A percentile compares a stretch with the other conserved stretches of the same genome.
phyloP scores from a whole-genome alignment of 306 rosid genomes.

The Lathyrus aphaca region DNA sequence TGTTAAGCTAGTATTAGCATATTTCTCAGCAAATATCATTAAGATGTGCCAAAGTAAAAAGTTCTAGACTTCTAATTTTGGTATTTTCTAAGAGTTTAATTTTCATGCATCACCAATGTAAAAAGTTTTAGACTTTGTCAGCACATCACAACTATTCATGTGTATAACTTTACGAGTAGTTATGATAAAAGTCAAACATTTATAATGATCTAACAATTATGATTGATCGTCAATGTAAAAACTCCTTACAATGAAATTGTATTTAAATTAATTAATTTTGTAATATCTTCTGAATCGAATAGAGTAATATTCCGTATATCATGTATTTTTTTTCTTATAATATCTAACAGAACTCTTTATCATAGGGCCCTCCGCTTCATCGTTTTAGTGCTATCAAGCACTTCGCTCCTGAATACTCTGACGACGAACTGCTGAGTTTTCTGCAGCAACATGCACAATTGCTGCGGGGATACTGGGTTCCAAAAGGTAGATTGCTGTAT shows the following conservation, averaged over 20 bases:
- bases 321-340: constrained; percentile 14
- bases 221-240: too few species aligned
- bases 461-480: constrained; percentile 81
- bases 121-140: too few species aligned
- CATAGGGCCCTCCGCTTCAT: constrained; percentile 67
- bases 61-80: constrained; percentile 28
- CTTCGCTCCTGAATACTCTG: constrained; percentile 67
- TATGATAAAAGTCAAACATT: background rate
- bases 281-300: background rate
- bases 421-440: constrained; percentile 56
- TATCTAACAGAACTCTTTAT: constrained; percentile 33
- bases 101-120: background rate
- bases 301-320: constrained; percentile 15
- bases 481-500: constrained; percentile 57
- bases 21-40: constrained; percentile 26
- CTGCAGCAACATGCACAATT: constrained; percentile 66
- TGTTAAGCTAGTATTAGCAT: constrained; percentile 4
- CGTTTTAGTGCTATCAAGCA: constrained; percentile 74
- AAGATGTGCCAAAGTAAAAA: constrained; percentile 9
- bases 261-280: background rate
- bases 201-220: background rate
- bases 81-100: background rate
- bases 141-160: too few species aligned
- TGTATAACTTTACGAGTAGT: background rate
- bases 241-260: too few species aligned